A percentile compares a stretch with the other conserved stretches of the same genome.
Evolutionary conservation across 2,329 filamentous ascomycete genomes (phyloP).

Genomic region (Cladophialophora carrionii): DNA sequence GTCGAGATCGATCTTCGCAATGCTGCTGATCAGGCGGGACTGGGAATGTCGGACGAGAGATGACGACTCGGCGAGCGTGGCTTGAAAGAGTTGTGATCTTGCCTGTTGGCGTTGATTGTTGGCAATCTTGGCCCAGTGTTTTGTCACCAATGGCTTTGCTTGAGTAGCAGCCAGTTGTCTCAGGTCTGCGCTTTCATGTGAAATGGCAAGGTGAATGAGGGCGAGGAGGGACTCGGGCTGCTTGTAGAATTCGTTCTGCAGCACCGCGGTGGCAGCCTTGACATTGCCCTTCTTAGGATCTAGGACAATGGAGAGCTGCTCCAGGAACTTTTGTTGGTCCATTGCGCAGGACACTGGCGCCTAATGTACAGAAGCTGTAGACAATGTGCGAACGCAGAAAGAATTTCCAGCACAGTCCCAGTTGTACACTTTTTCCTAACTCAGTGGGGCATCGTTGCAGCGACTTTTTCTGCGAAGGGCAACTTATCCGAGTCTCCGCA

Average conservation of each 20-base stretch:
- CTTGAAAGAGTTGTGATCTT: conserved; percentile 79
- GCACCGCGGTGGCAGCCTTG: conserved; percentile 84
- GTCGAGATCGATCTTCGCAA: conserved; percentile 83
- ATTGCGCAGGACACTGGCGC: conserved; percentile 51
- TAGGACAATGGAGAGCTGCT: conserved; percentile 84
- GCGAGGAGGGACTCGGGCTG: conserved; percentile 80
- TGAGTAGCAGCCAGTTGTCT: conserved; percentile 92
- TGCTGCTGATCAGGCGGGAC: conserved; percentile 82
- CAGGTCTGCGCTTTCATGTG: conserved; percentile 70
- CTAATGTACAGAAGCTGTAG: not conserved
- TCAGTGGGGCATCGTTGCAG: not conserved
- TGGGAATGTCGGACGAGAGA: conserved; percentile 80
- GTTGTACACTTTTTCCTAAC: not conserved
- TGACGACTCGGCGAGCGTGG: conserved; percentile 77
- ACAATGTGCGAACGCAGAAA: not conserved
- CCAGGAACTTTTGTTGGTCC: conserved; percentile 81
- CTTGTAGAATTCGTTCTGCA: conserved; percentile 92
- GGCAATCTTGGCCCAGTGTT: conserved; percentile 79
- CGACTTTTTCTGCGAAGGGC: not conserved
- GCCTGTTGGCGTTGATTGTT: conserved; percentile 77
- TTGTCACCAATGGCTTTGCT: conserved; percentile 76
- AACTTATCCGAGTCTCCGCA: not conserved
- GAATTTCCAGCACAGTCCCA: not conserved
- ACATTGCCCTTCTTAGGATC: conserved; percentile 79
- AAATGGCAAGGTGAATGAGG: conserved; percentile 85